These are phyloP conservation scores for Conticribra guillardii DNA, from an alignment of 108 stramenopile species.

Conservation along the genomic window DNA sequence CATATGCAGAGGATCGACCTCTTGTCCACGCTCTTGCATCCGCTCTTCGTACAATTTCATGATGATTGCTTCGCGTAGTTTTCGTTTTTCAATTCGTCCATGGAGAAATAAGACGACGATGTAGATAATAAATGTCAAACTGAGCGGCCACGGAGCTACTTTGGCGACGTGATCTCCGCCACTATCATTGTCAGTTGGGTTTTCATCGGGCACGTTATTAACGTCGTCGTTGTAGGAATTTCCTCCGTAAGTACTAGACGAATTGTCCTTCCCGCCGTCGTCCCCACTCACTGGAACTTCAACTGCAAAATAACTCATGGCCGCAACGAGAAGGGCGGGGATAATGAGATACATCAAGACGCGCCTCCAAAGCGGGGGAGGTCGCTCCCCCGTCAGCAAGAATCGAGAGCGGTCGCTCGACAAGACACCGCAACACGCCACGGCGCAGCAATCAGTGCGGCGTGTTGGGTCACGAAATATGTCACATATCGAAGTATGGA, in stretches of 20 bases:
- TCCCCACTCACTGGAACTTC: conserved; percentile 28
- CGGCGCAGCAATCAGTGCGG: conserved; percentile 49
- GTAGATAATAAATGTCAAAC: conserved; percentile 26
- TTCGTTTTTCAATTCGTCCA: conserved; percentile 12
- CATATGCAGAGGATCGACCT: conserved; percentile 23
- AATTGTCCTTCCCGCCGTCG: not conserved
- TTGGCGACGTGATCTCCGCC: no score
- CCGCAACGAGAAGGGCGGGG: conserved; percentile 35
- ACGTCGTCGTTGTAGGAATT: conserved; percentile 2
- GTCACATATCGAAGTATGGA: conserved; percentile 39
- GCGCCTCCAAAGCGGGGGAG: conserved; percentile 48
- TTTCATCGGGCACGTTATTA: not conserved
- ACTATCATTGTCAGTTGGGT: no score
- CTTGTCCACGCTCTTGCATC: conserved; percentile 20
- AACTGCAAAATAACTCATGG: conserved; percentile 41
- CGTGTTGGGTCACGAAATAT: conserved; percentile 44
- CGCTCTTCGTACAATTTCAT: conserved; percentile 41
- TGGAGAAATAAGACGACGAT: conserved; percentile 8
- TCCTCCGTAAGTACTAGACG: not conserved
- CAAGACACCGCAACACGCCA: conserved; percentile 50
- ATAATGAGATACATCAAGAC: conserved; percentile 36
- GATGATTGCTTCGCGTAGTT: conserved; percentile 37
- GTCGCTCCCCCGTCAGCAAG: conserved; percentile 41
- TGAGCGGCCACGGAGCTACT: conserved; percentile 23
- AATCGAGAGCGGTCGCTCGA: conserved; percentile 41